Evolutionary conservation across 768 basidiomycete species (phyloP).

Genomic region (Amanita pseudoporphyria): DNA sequence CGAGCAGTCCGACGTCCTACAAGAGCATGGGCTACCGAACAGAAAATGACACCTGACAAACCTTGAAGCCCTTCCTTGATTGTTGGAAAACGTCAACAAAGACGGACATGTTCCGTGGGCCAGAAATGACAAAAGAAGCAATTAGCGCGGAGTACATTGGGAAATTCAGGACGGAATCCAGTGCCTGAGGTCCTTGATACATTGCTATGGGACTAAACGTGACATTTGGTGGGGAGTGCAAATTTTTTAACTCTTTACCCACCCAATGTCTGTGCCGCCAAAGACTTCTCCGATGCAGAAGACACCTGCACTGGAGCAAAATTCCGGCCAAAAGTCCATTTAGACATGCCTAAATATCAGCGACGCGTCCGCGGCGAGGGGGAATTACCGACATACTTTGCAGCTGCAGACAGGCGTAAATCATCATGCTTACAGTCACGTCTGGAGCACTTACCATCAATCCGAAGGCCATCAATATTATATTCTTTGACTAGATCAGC

Average conservation of each 20-base stretch:
- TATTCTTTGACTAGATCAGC: constrained; percentile 57
- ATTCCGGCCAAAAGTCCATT: constrained; percentile 66
- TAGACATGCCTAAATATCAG: constrained; percentile 51
- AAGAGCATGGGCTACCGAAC: constrained; percentile 6
- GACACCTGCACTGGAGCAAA: constrained; percentile 67
- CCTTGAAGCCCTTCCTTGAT: constrained; percentile 45
- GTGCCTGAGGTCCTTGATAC: constrained; percentile 51
- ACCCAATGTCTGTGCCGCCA: constrained; percentile 44
- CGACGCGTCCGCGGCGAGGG: background rate
- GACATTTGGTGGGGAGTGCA: background rate
- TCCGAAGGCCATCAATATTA: constrained; percentile 76
- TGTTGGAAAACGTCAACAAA: constrained; percentile 42
- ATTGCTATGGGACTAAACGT: constrained; percentile 37
- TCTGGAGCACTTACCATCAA: constrained; percentile 44
- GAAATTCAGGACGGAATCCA: constrained; percentile 67
- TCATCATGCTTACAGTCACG: background rate
- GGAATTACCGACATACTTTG: constrained; percentile 27
- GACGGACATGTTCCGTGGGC: constrained; percentile 50
- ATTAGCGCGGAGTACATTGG: constrained; percentile 58
- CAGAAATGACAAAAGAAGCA: constrained; percentile 64
- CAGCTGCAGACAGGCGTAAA: constrained; percentile 21
- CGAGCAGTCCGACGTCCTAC: constrained; percentile 40
- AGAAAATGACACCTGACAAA: constrained; percentile 6
- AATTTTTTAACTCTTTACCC: constrained; percentile 8
- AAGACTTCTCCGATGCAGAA: constrained; percentile 84